Evolutionary conservation across 345 rosid species (phyloP), one percentile per base, ranked within the genome.

Genomic region (Citrus unshiu): DNA sequence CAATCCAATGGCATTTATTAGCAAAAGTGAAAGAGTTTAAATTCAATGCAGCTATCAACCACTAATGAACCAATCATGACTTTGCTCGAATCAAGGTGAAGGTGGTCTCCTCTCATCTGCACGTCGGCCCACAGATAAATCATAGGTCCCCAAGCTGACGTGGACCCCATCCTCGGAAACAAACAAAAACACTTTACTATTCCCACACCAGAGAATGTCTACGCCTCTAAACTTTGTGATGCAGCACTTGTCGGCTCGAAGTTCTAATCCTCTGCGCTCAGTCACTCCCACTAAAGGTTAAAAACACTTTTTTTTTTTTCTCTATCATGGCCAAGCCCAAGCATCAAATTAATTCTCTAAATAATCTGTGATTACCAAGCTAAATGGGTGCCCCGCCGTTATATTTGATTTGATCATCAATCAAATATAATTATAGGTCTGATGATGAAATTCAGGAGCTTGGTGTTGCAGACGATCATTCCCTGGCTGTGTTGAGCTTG

Each of bases 21-120:
- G 75, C 74, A 73, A 84, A 84, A 79, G 87, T 43, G 58, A 18
- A 29, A 32, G 40, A 6, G 77, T 63, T 74, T 79, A 35, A 22
- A 6, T 19, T 30, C 19, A 69, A 70, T 35, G 85, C 70, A 84
- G 82, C 71, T 59, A 76, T 78, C 75, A 56, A 30, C 65, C 90
- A 84, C 70, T 85, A 79, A 87, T 82, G 90, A 81, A 74, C 85
- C 85, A 84, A 88, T 84, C 84, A 86, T 86, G 83, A 39, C 54
- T 5, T 61, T 46, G 79, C 67, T 75, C 72, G 40, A 19, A n/a
- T 7, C 22, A 34, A 34, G 46, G 12, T 10, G 79, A 34, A 19
- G 54, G 73, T 70, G 77, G 79, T 51, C 79, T 75, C 77, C 71
- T 51, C 79, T 75, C 61, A 68, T 72, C 77, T 72, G 60, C 68